These are phyloP conservation scores for Eremochloa ophiuroides DNA, from an alignment of 176 grass and related monocot species.

Conservation along the genomic window DNA sequence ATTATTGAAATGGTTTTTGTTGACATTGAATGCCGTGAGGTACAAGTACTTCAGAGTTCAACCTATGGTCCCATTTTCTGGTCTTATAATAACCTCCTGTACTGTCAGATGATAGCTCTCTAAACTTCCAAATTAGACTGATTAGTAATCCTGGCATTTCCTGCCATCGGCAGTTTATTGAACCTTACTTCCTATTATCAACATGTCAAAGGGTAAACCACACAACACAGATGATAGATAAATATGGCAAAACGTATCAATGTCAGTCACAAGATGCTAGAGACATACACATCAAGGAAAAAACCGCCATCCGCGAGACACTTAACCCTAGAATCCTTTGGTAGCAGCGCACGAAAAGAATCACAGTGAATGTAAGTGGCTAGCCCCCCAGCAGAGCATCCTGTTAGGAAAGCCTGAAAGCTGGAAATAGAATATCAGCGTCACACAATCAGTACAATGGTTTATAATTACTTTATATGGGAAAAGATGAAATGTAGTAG, in stretches of 20 bases:
- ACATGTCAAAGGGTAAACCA: background rate
- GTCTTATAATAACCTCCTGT: background rate
- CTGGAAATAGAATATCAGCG: slow-evolving; percentile 41
- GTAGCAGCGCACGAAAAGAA: slow-evolving; percentile 55
- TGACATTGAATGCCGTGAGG: background rate
- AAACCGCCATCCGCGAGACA: slow-evolving; percentile 86
- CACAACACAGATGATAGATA: background rate
- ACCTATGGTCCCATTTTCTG: background rate
- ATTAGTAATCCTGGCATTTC: background rate
- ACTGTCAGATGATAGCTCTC: background rate
- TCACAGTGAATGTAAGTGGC: slow-evolving; percentile 88
- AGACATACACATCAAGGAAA: slow-evolving; percentile 84
- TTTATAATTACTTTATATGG: slow-evolving; percentile 3
- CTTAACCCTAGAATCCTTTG: slow-evolving; percentile 56
- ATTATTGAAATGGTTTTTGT: background rate
- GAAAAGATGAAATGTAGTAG: background rate
- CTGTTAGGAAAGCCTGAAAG: slow-evolving; percentile 82
- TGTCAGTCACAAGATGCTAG: background rate
- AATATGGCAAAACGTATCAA: background rate
- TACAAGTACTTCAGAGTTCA: background rate
- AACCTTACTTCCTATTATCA: background rate
- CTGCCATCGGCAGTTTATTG: background rate
- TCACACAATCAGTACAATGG: slow-evolving; percentile 34
- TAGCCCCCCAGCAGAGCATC: slow-evolving; percentile 92
- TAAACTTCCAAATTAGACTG: background rate